Base-by-base conservation (phyloP, 129 eudicot species). In the Helichrysum umbraculigerum region DNA sequence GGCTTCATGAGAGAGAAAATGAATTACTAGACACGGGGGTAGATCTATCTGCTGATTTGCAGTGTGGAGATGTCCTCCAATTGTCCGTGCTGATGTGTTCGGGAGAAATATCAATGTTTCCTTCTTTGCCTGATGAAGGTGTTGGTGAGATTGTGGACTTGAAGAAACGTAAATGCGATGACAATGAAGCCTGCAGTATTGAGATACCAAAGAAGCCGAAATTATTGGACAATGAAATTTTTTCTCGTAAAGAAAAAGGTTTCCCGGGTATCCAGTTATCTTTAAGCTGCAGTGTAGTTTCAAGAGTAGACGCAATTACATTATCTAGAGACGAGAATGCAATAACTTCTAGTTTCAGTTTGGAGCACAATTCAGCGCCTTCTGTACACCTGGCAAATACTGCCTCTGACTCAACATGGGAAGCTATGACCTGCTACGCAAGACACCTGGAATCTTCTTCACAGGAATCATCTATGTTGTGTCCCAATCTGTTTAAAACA, bases 111-210 rank as follows among this genome's bases (percentile, higher is more conserved):
- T 76, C 87, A 14, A 52, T 94, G 73, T 72, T 78, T 41, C 96
- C 99, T 52, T 76, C 79, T 66, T 76, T 94, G 80, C 99, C 99
- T 17, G 82, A 83, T 65, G 92, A 89, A 75, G 96, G 99, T 62
- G 88, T 94, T 81, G 97, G 97, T 70, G 97, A 89, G 83, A 84
- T 83, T 4, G 96, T 86, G 79, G 96, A 91, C 71, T 86, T 77
- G 29, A 89, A 87, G 83, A 83, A 80, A 54, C 85, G 83, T 12
- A 94, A 91, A 83, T 89, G 86, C 51, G 90, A 87, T 77, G 73
- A 41, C 54, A 88, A 37, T 75, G 93, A 90, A 52, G 19, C 21
- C 74, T 70, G 75, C 12, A 76, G 77, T 54, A 76, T 74, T 50
- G 89, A 83, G 15, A 80, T 14, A 66, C 29, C 85, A 68, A 93